These are phyloP conservation scores for Venturia pyrina DNA, from an alignment of 2,329 filamentous ascomycete genomes.

Conservation along the genomic window DNA sequence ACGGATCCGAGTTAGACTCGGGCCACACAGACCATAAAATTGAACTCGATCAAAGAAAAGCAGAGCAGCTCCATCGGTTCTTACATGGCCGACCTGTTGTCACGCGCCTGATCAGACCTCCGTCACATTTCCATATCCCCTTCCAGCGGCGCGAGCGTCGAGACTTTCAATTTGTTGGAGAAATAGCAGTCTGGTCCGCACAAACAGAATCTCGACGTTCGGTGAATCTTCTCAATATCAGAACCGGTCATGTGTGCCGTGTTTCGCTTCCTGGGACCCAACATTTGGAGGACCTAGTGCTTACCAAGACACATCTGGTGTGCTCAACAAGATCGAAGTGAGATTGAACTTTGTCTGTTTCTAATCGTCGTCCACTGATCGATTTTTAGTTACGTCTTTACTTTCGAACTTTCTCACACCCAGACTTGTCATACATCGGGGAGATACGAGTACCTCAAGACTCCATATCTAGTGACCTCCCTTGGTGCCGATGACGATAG, in stretches of 20 bases:
- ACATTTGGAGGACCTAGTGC: background rate
- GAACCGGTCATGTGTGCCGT: background rate
- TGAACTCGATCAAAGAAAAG: background rate
- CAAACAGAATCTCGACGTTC: background rate
- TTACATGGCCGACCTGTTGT: background rate
- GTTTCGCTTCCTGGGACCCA: background rate
- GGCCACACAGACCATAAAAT: background rate
- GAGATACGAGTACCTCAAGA: background rate
- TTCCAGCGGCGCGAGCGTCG: conserved; percentile 1
- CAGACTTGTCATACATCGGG: background rate
- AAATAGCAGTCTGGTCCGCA: background rate
- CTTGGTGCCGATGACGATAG: background rate
- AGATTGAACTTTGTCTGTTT: background rate
- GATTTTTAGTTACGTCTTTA: background rate
- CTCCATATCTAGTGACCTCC: background rate
- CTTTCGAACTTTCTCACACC: background rate
- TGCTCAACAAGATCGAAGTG: conserved; percentile 4
- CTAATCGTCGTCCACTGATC: background rate
- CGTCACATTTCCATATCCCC: background rate
- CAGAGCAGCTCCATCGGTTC: conserved; percentile 4
- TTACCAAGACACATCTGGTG: background rate
- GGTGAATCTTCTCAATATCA: background rate
- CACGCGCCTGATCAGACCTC: background rate
- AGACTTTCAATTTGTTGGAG: background rate
- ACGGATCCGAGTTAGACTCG: background rate